phyloP scores from a whole-genome alignment of 2,329 filamentous ascomycete genomes.

The Aureobasidium lini region DNA sequence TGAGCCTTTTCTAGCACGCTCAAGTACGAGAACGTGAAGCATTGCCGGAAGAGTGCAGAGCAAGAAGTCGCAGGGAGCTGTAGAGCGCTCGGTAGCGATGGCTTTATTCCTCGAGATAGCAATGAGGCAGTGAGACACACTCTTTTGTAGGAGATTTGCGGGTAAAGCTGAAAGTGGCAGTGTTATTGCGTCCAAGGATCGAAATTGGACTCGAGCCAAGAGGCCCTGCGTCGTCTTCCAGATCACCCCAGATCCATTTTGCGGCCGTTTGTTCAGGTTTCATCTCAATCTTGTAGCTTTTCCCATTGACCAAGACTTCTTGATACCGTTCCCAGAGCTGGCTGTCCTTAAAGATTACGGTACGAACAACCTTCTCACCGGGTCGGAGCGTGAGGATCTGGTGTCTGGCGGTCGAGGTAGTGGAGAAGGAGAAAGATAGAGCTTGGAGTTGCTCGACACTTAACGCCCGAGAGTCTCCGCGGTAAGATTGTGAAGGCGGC shows the following conservation, averaged over 20 bases:
- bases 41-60: too few relatives aligned
- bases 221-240: not conserved
- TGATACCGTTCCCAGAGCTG: not conserved
- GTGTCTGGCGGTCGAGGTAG: not conserved
- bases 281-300: not conserved
- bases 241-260: not conserved
- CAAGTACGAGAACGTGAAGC: too few relatives aligned
- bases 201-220: not conserved
- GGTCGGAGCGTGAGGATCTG: not conserved
- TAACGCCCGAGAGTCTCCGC: not conserved
- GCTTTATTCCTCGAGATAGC: too few relatives aligned
- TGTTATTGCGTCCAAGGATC: not conserved
- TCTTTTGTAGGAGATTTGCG: too few relatives aligned
- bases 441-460: not conserved
- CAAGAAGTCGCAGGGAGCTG: too few relatives aligned
- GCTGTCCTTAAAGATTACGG: not conserved
- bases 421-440: not conserved
- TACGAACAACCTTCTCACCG: not conserved
- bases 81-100: too few relatives aligned
- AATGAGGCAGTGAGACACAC: too few relatives aligned
- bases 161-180: too few relatives aligned
- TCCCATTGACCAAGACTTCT: not conserved
- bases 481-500: not conserved
- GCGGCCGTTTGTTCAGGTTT: not conserved
- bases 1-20: too few relatives aligned